Conservation (phyloP, 805 yeast genomes). For the Starmerella ratchasimensis region DNA sequence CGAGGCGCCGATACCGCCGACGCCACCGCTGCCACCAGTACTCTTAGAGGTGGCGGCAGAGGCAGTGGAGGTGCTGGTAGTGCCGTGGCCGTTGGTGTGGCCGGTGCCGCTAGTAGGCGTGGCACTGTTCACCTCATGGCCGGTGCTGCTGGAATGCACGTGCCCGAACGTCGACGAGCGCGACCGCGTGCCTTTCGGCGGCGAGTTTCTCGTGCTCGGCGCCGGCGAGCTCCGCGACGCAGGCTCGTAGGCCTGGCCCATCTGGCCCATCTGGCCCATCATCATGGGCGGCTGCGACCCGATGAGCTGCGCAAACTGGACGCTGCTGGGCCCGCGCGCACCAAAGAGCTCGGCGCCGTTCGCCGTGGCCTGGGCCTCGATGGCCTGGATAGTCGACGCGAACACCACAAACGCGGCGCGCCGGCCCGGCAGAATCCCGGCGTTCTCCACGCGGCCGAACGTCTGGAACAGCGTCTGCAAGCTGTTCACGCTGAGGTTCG, state of each 20-base stretch:
- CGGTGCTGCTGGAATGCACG: neutral
- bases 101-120: neutral
- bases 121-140: neutral
- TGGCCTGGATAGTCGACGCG: slow-evolving; percentile 56
- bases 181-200: neutral
- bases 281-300: slow-evolving; percentile 14
- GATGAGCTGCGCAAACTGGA: slow-evolving; percentile 69
- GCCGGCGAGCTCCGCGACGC: neutral
- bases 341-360: slow-evolving; percentile 74
- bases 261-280: neutral
- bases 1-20: neutral
- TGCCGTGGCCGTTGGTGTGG: neutral
- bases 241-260: neutral
- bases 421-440: slow-evolving; percentile 40
- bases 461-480: slow-evolving; percentile 45
- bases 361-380: slow-evolving; percentile 60
- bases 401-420: slow-evolving; percentile 56
- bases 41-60: neutral
- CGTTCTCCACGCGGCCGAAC: slow-evolving; percentile 49
- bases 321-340: slow-evolving; percentile 57
- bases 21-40: neutral
- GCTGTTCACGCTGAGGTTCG: slow-evolving; percentile 39
- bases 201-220: neutral
- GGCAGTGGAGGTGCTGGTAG: neutral
- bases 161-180: too few relatives aligned